Base-by-base conservation (phyloP, 345 rosid genomes). In the Conringia planisiliqua region DNA sequence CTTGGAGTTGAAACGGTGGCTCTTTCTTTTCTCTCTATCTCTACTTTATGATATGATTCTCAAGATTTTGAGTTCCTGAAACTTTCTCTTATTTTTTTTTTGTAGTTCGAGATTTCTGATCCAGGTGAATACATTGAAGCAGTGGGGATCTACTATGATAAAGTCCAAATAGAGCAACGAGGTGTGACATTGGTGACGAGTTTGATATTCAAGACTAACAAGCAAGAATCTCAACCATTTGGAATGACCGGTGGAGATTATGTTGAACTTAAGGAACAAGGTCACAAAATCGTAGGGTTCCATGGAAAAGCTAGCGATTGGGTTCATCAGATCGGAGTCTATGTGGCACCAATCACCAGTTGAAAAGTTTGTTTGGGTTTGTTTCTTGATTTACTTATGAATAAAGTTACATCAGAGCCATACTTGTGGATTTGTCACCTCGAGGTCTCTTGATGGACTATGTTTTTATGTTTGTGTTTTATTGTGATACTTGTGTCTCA, bases 191-290 rank as follows among this genome's bases (percentile, higher is more conserved):
- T 68, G 39, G 51, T 68, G 39, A 40, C 73, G 27, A 10, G 27
- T 55, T 42, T 68, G 14, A 50, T 11, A 27, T 60, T 68, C 50
- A 56, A 27, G 39, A 68, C 73, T 39, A 72, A 62, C 42, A 62
- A 72, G 51, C 65, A n/a, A 50, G 40, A 1, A 35, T 61, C 48
- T 47, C 11, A 11, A 9, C 68, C 68, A 3, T 72, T 33, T 24
- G 76, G 76, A 32, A 6, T 32, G 7, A 32, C 8, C 7, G 2
- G 35, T 32, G 35, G 35, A 32, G 35, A 32, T 5, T 6, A 6
- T 32, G 35, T 6, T 6, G 35, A 32, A 32, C 7, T 59, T 67
- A 50, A 10, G 78, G 78, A 3, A 32, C 8, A 32, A 32, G 8
- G 8, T 32, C 35, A 32, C 8, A 32, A 32, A 32, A 32, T 32